Base-by-base conservation (phyloP, 495 filamentous ascomycete species). In the Penicillium psychrofluorescens region DNA sequence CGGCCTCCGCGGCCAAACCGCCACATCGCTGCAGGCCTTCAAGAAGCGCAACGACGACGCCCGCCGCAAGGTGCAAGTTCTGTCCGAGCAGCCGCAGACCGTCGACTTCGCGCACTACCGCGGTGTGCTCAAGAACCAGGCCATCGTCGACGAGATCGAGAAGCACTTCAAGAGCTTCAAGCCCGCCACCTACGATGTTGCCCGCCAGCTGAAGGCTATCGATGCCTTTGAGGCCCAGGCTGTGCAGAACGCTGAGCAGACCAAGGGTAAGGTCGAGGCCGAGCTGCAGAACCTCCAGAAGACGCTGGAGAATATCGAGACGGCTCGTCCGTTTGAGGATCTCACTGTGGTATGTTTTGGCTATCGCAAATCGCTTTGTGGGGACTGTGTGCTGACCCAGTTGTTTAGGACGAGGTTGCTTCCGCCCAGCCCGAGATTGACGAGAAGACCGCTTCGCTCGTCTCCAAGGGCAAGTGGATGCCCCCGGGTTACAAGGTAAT, bases 31-130 rank as follows among this genome's bases (percentile, higher is more conserved):
- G 40, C 82, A 88, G 63, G 74, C 87, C 54, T 99, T 99, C 84
- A 99, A 99, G 78, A 91, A 95, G 82, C 92, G 94, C 71, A 96
- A 97, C 77, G 94, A 99, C 55, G 90, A 97, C 61, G 90, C 87
- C 63, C 91, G 92, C 72, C 90, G 94, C 72, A 90, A 89, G 72
- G 75, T 97, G 30, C 76, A 78, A 62, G 43, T 79, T 35, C 86
- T 97, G 35, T 78, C 77, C 38, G 85, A 92, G 60, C 80, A 83
- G 56, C 76, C 90, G 40, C 84, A 86, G 63, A 74, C 78, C 29
- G 76, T 99, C 70, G 90, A 99, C 80, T 96, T 97, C 74, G 65
- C 80, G 49, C 77, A 88, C 67, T 99, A 96, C 87, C 90, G 92
- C 72, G 67, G 71, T 60, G 59, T 83, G 53, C 84, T 99, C 51